A percentile compares a stretch with the other conserved stretches of the same genome.
Evolutionary conservation across 768 basidiomycete genomes (phyloP).

Genomic region (Amanita muscaria): DNA sequence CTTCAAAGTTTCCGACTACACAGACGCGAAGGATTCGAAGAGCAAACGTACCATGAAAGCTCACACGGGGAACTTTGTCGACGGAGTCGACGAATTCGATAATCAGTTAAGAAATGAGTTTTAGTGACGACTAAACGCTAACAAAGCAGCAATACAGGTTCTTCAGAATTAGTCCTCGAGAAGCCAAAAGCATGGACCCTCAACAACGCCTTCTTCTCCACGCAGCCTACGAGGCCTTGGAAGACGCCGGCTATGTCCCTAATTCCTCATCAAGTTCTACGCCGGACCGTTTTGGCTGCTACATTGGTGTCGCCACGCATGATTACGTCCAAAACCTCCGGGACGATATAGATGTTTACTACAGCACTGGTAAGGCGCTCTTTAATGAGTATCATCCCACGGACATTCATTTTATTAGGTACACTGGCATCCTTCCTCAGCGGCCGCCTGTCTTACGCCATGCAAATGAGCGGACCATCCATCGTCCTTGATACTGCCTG

Average conservation of each 20-base stretch:
- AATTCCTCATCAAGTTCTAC: constrained; percentile 41
- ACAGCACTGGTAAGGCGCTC: constrained; percentile 46
- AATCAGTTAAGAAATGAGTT: constrained; percentile 27
- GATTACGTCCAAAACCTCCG: constrained; percentile 63
- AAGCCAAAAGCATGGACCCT: constrained; percentile 70
- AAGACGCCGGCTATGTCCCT: constrained; percentile 64
- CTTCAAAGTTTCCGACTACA: constrained; percentile 39
- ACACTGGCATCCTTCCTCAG: constrained; percentile 60
- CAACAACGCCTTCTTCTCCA: constrained; percentile 65
- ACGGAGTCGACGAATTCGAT: constrained; percentile 52
- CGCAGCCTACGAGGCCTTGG: constrained; percentile 58
- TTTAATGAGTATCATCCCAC: constrained; percentile 1
- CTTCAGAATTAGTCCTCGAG: constrained; percentile 66
- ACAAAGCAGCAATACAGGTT: constrained; percentile 26
- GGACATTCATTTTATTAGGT: constrained; percentile 28
- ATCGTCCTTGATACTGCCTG: constrained; percentile 69
- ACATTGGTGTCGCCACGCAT: constrained; percentile 58
- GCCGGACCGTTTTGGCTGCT: constrained; percentile 53
- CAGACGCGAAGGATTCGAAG: constrained; percentile 14
- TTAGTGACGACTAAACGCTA: background rate
- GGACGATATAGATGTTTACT: constrained; percentile 58
- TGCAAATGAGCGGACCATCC: constrained; percentile 63
- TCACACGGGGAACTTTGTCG: constrained; percentile 56
- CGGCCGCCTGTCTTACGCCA: constrained; percentile 62
- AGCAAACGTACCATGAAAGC: constrained; percentile 39